Percentiles rank a stretch among this genome's conserved stretches.
These are phyloP conservation scores for Amanita inopinata DNA, from an alignment of 768 basidiomycete species.

Conservation along the genomic window DNA sequence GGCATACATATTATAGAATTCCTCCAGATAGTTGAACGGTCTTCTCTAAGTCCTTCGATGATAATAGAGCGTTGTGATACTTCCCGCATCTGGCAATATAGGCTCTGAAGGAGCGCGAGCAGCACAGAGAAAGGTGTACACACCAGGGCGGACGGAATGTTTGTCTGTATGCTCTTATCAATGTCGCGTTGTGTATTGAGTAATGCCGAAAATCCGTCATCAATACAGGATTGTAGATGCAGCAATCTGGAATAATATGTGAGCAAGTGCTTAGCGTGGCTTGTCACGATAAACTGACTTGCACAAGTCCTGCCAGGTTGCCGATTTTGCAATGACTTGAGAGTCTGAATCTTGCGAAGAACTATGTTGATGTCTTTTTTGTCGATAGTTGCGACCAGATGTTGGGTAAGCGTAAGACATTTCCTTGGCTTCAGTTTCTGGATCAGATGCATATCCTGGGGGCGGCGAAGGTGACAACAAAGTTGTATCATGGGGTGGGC, in stretches of 20 bases:
- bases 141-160: constrained; percentile 33
- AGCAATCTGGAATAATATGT: constrained; percentile 31
- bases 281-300: too few species aligned
- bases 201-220: constrained; percentile 41
- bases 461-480: constrained; percentile 46
- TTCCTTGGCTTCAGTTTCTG: constrained; percentile 45
- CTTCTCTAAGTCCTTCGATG: constrained; percentile 37
- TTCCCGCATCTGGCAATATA: constrained; percentile 49
- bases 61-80: constrained; percentile 53
- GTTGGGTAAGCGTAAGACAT: too few species aligned
- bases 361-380: neutral
- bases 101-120: neutral
- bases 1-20: constrained; percentile 1
- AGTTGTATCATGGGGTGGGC: constrained; percentile 21
- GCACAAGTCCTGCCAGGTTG: constrained; percentile 59
- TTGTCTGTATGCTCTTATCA: constrained; percentile 35
- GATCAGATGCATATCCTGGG: constrained; percentile 61
- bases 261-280: constrained; percentile 5
- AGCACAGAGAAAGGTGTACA: constrained; percentile 14
- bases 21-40: constrained; percentile 7
- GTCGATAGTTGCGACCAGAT: too few species aligned
- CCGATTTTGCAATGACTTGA: constrained; percentile 30
- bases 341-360: constrained; percentile 8
- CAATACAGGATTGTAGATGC: constrained; percentile 40
- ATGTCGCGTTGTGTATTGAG: constrained; percentile 37